Percentiles rank a stretch among this genome's conserved stretches.
Evolutionary conservation across 192 early-diverging fungal species (phyloP).

Genomic region (Backusella mclennaniae): DNA sequence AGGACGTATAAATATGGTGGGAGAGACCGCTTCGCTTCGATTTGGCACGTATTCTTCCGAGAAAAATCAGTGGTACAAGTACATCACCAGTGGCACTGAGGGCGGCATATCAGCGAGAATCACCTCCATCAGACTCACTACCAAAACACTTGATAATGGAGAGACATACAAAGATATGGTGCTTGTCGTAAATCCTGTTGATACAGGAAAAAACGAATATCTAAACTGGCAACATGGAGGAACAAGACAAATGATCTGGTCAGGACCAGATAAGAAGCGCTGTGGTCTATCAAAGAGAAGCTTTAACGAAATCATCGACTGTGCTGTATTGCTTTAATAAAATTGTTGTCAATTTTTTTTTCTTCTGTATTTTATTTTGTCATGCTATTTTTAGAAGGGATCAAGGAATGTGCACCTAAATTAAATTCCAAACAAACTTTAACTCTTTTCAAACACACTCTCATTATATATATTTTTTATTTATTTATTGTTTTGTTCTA

Average conservation of each 20-base stretch:
- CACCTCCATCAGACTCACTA: not conserved
- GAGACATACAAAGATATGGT: not conserved
- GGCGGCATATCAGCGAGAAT: not conserved
- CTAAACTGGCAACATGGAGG: not conserved
- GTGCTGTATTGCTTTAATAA: not conserved
- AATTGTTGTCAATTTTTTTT: not conserved
- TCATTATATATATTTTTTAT: not conserved
- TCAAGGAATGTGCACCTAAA: not conserved
- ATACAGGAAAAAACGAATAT: not conserved
- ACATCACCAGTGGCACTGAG: not conserved
- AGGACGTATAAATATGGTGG: not conserved
- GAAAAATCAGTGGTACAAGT: not conserved
- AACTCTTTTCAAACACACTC: not conserved
- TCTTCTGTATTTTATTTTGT: not conserved
- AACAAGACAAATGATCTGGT: not conserved
- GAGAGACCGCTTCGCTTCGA: not conserved
- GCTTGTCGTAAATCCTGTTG: not conserved
- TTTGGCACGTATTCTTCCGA: not conserved
- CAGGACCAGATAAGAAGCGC: not conserved
- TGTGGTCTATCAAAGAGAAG: not conserved
- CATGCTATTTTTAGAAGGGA: not conserved
- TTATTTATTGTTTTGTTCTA: too few relatives aligned
- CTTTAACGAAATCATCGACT: not conserved
- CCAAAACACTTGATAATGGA: not conserved
- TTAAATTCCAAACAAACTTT: slow-evolving; percentile 7